Evolutionary conservation across 2,329 filamentous ascomycete genomes (phyloP), one percentile per base, ranked within the genome.

Genomic region (Exophiala oligosperma): DNA sequence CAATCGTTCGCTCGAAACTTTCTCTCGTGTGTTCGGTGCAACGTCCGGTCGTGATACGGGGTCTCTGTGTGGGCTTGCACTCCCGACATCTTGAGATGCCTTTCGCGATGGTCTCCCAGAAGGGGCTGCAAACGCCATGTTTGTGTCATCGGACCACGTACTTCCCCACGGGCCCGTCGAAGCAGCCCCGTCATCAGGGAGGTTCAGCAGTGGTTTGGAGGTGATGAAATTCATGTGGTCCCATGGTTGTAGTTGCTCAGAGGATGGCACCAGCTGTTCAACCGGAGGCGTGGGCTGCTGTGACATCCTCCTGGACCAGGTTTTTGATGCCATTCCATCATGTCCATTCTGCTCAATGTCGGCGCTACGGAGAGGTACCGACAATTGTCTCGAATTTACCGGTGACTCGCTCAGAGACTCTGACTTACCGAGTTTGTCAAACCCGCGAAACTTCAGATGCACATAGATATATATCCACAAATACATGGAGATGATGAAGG

Each of bases 391-490:
- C n/a, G 28, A 14, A 11, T 52, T 50, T 26, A 14, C 24, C 7
- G 43, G 37, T 23, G 55, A 56, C 35, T 37, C 38, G 14, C 46
- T 41, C 14, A 58, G 51, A 4, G 57, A 55, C 26, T 56, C 55
- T n/a, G 41, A 49, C 11, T 40, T 44, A 29, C 54, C 61, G 17
- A 67, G 51, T 29, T 67, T 62, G 56, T 67, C 43, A 65, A 70
- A 65, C 67, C 77, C 63, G 12, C 72, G 73, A 61, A 81, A 78
- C 46, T 75, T 73, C 49, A 70, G 66, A 0, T 77, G 76, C 6
- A 92, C 84, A 63, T 90, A 88, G 9, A 84, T 68, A 69, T 92
- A 92, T n/a, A 92, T 86, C 5, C 82, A 83, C 24, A 82, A 75
- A 49, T 91, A 90, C 1, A 89, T 82, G 28, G 78, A 71, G 35